Conservation (phyloP, 2,329 filamentous ascomycete genomes). For the Stromatinia cepivora region DNA sequence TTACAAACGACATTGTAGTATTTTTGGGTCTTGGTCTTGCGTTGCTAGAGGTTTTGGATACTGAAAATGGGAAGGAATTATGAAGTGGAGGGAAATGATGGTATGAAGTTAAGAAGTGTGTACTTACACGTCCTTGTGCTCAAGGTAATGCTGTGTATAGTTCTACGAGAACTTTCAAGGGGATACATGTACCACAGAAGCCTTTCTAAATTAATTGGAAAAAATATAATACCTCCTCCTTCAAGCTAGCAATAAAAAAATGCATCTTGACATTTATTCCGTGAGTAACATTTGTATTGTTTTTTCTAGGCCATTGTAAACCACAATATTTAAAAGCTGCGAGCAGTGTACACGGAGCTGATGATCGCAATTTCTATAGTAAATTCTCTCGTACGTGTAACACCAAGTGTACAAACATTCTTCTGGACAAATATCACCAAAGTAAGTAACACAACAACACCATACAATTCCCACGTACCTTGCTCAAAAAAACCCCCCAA, state of each 20-base stretch:
- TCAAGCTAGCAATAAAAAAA: neutral
- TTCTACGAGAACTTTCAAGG: neutral
- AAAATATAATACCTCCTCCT: neutral
- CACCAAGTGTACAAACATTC: neutral
- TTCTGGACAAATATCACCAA: neutral
- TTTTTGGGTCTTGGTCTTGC: neutral
- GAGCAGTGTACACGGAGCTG: too few species aligned
- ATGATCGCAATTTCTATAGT: too few species aligned
- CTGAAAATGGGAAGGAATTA: neutral
- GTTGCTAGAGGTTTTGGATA: neutral
- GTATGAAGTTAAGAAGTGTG: neutral
- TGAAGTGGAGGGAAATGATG: neutral
- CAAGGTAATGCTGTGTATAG: neutral
- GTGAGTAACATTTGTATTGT: too few species aligned
- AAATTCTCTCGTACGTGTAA: neutral
- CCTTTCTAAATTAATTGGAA: neutral
- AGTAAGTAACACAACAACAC: neutral
- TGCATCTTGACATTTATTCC: neutral
- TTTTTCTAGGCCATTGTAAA: neutral
- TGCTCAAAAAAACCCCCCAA: neutral
- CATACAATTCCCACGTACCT: neutral
- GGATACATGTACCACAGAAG: too few species aligned
- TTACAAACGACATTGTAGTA: neutral
- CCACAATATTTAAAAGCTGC: rapidly evolving
- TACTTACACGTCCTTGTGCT: neutral